These are phyloP conservation scores for Ophiosphaerella korrae DNA, from an alignment of 2,329 filamentous ascomycete genomes.

Conservation along the genomic window DNA sequence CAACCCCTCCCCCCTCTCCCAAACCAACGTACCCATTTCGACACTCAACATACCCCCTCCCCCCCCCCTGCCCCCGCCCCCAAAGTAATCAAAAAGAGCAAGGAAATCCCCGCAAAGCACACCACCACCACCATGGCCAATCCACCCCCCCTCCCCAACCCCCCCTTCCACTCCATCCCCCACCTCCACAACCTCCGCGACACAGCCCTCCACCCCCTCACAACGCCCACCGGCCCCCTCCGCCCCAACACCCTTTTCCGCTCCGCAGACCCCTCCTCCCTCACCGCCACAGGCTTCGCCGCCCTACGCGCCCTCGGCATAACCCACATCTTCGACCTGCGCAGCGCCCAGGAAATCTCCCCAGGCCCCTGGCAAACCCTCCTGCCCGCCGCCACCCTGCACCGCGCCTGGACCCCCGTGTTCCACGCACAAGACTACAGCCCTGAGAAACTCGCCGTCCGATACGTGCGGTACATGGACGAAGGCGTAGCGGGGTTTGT, in stretches of 20 bases:
- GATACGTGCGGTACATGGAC: conserved; percentile 65
- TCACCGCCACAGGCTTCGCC: conserved; percentile 26
- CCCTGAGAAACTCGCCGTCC: conserved; percentile 65
- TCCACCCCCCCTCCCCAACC: conserved; percentile 18
- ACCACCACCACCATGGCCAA: no score
- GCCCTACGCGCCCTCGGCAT: conserved; percentile 59
- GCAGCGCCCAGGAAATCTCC: conserved; percentile 64
- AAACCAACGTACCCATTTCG: no score
- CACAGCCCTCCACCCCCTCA: conserved; percentile 29
- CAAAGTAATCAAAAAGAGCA: no score
- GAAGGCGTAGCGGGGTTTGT: conserved; percentile 65
- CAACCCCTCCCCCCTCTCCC: no score
- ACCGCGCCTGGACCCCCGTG: conserved; percentile 66
- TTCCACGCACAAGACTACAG: conserved; percentile 66
- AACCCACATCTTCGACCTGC: conserved; percentile 69
- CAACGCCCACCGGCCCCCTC: conserved; percentile 48
- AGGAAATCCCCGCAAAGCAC: no score
- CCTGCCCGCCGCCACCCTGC: conserved; percentile 49
- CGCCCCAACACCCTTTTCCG: conserved; percentile 66
- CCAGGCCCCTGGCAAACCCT: conserved; percentile 24
- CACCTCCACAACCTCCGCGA: conserved; percentile 46
- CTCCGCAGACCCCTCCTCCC: conserved; percentile 65
- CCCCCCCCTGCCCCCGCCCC: no score
- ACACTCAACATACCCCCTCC: no score
- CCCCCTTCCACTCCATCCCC: conserved; percentile 42